These are phyloP conservation scores for Phytophthora tubulina DNA, from an alignment of 352 stramenopile species.

Conservation along the genomic window DNA sequence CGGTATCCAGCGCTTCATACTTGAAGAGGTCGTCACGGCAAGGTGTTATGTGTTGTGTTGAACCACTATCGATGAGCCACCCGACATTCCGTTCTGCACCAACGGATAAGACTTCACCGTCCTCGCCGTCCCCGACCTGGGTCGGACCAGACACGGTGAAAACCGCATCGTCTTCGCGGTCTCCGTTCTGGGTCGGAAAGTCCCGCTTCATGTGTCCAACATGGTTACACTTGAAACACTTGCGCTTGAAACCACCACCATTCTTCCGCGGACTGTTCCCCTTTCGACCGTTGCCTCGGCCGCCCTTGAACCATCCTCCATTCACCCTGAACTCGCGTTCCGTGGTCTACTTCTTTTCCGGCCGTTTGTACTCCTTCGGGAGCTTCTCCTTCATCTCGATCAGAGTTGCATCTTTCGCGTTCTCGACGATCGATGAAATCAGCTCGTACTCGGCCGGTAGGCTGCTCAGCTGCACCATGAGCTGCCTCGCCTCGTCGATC, in stretches of 20 bases:
- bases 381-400: background rate
- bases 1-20: background rate
- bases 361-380: background rate
- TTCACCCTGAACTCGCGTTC: conserved; percentile 3
- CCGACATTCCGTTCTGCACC: background rate
- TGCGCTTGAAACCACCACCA: background rate
- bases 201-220: no score
- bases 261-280: background rate
- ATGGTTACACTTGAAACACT: no score
- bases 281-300: conserved; percentile 1
- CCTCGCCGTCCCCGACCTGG: rapidly evolving
- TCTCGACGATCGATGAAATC: no score
- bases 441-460: no score
- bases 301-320: background rate
- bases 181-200: no score
- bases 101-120: no score
- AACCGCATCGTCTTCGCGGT: no score
- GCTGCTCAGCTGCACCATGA: no score
- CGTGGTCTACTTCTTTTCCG: background rate
- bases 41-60: conserved; percentile 26
- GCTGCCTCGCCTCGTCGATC: no score
- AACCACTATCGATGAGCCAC: conserved; percentile 29
- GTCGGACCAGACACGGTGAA: no score
- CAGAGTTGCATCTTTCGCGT: no score
- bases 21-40: background rate